A percentile compares a stretch with the other conserved stretches of the same genome.
phyloP scores from a whole-genome alignment of 805 yeast genomes.

The Lipomyces chichibuensis region DNA sequence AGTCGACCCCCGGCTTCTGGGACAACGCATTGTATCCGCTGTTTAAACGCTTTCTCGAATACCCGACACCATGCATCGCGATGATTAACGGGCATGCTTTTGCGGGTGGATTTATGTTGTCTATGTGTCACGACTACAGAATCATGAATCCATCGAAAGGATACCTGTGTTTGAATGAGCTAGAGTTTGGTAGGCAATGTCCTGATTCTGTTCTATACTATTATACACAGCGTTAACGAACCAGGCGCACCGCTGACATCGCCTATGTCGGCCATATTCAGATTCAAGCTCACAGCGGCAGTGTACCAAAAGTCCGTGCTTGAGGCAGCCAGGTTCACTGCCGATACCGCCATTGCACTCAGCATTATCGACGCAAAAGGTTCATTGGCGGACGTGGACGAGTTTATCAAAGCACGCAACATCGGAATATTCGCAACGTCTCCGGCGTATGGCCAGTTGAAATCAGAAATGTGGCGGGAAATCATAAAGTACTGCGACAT shows the following conservation, averaged over 20 bases:
- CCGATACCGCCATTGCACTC: conserved; percentile 39
- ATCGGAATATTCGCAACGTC: conserved; percentile 38
- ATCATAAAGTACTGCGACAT: conserved; percentile 23
- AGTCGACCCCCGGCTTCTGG: conserved; percentile 44
- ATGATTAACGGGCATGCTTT: conserved; percentile 48
- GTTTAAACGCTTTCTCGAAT: conserved; percentile 44
- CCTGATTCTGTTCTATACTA: background rate
- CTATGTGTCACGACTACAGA: conserved; percentile 46
- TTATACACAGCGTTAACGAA: background rate
- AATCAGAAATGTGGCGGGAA: conserved; percentile 36
- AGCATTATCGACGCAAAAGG: conserved; percentile 45
- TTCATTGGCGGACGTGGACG: conserved; percentile 43
- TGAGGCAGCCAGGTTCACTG: conserved; percentile 45
- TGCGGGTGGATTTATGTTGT: conserved; percentile 49
- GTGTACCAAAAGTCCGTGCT: conserved; percentile 42
- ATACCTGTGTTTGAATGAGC: conserved; percentile 47
- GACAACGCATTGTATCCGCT: conserved; percentile 42
- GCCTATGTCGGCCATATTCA: conserved; percentile 45
- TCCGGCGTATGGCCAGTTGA: conserved; percentile 42
- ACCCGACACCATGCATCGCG: conserved; percentile 49
- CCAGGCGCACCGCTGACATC: conserved; percentile 45
- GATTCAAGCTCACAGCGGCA: conserved; percentile 41
- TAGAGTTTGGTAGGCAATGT: conserved; percentile 39
- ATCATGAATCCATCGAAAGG: conserved; percentile 48
- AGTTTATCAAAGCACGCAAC: conserved; percentile 35